Evolutionary conservation across 73 alveolate species (phyloP), one percentile per base, ranked within the genome.

Genomic region (Effrenium voratum): DNA sequence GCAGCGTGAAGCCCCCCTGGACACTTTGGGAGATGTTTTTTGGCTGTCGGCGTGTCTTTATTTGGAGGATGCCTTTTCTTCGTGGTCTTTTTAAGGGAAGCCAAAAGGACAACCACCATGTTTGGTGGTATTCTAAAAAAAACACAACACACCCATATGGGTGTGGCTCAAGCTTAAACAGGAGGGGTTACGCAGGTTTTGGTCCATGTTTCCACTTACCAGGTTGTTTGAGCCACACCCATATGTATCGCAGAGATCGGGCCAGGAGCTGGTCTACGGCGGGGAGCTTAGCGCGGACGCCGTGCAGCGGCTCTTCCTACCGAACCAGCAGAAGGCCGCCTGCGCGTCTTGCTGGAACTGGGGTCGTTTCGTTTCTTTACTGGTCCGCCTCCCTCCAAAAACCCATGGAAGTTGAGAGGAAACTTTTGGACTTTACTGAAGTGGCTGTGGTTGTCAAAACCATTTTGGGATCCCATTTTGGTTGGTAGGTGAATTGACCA

Each of bases 211-310:
- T 52, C 26, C 63, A 52, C 19, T 19, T n/a, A n/a, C n/a, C n/a
- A n/a, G n/a, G n/a, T n/a, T n/a, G n/a, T n/a, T n/a, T n/a, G n/a
- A n/a, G n/a, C n/a, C n/a, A n/a, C n/a, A n/a, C n/a, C n/a, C n/a
- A n/a, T n/a, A n/a, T n/a, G n/a, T n/a, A n/a, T n/a, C n/a, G n/a
- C n/a, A n/a, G n/a, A n/a, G n/a, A n/a, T n/a, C n/a, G 77, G 0
- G 70, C 0, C 8, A 87, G 95, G 95, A 87, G 63, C 44, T 87
- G 95, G 95, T 87, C 95, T 87, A 87, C 30, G 95, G 95, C 38
- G 95, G 95, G 12, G 95, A 87, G 95, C 84, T 87, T 68, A 87
- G 95, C 47, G 81, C 95, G 10, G 95, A 87, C 43, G 95, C 95
- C 41, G 95, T 87, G 70, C 95, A 87, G 95, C 95, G 95, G 46